phyloP scores from a whole-genome alignment of 768 basidiomycete species.

The Kwoniella mangroviensis region DNA sequence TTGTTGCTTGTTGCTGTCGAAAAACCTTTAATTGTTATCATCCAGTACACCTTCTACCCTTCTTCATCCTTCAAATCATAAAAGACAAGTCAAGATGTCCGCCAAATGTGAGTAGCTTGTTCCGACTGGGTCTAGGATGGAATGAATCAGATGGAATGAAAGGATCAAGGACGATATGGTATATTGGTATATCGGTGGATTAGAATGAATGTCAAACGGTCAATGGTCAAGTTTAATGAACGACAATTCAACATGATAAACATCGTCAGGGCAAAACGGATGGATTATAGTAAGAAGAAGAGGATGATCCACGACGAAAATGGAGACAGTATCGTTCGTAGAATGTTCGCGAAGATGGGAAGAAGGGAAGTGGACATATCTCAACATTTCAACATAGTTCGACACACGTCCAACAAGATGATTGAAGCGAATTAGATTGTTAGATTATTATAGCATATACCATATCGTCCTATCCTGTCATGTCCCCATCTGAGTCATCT shows the following conservation, averaged over 20 bases:
- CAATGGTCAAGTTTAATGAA: not conserved
- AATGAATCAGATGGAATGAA: too few relatives aligned
- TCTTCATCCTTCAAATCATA: conserved; percentile 29
- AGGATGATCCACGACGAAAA: too few relatives aligned
- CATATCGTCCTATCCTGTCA: not conserved
- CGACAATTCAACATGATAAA: not conserved
- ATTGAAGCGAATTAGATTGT: not conserved
- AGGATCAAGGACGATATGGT: conserved; percentile 11
- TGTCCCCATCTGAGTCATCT: not conserved
- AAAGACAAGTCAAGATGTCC: conserved; percentile 44
- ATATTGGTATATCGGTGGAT: not conserved
- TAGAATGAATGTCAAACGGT: not conserved
- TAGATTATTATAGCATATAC: not conserved
- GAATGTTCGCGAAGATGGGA: too few relatives aligned
- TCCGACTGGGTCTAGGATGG: conserved; percentile 1
- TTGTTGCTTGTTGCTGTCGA: conserved; percentile 1
- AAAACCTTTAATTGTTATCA: conserved; percentile 12
- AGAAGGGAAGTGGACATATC: not conserved
- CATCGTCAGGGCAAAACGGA: not conserved
- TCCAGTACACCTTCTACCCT: not conserved
- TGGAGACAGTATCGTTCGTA: too few relatives aligned
- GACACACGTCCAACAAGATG: not conserved
- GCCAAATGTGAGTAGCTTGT: conserved; percentile 44
- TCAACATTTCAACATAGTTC: not conserved
- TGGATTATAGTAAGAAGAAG: too few relatives aligned